These are phyloP conservation scores for Hansenula sp. DNA, from an alignment of 1,139 yeast genomes.

Conservation along the genomic window DNA sequence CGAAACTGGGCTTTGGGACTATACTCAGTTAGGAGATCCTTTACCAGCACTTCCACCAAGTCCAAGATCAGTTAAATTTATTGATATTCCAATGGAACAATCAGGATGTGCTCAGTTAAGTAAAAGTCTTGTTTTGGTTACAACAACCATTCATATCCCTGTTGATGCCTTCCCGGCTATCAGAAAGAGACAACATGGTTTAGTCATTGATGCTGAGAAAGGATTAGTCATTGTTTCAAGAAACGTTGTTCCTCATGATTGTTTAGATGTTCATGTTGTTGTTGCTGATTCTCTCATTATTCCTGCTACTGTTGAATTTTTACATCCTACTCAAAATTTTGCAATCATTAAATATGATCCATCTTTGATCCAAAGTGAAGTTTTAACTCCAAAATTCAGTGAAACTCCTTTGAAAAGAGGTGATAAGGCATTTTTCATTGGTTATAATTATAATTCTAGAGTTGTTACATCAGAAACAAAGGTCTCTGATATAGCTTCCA, in stretches of 20 bases:
- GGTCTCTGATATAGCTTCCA: slow-evolving; percentile 71
- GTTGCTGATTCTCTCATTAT: slow-evolving; percentile 84
- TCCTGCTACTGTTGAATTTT: slow-evolving; percentile 75
- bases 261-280: slow-evolving; percentile 72
- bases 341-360: slow-evolving; percentile 86
- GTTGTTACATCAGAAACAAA: slow-evolving; percentile 72
- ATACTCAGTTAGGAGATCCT: slow-evolving; percentile 62
- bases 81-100: slow-evolving; percentile 62
- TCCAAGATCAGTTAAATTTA: slow-evolving; percentile 65
- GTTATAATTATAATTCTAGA: slow-evolving; percentile 69
- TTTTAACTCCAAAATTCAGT: slow-evolving; percentile 61
- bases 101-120: slow-evolving; percentile 52
- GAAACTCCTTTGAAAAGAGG: slow-evolving; percentile 64
- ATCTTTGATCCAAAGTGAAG: slow-evolving; percentile 54
- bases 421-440: slow-evolving; percentile 70
- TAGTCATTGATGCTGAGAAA: slow-evolving; percentile 71
- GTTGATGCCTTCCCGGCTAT: slow-evolving; percentile 70
- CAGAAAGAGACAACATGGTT: slow-evolving; percentile 65
- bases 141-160: slow-evolving; percentile 60
- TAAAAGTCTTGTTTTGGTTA: slow-evolving; percentile 64
- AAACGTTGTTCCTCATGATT: slow-evolving; percentile 76
- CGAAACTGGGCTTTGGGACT: slow-evolving; percentile 84
- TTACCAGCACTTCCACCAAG: slow-evolving; percentile 44
- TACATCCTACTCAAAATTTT: slow-evolving; percentile 87
- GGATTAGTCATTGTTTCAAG: slow-evolving; percentile 83